Conservation (phyloP, 352 stramenopile genomes). For the Pythium chondricola region DNA sequence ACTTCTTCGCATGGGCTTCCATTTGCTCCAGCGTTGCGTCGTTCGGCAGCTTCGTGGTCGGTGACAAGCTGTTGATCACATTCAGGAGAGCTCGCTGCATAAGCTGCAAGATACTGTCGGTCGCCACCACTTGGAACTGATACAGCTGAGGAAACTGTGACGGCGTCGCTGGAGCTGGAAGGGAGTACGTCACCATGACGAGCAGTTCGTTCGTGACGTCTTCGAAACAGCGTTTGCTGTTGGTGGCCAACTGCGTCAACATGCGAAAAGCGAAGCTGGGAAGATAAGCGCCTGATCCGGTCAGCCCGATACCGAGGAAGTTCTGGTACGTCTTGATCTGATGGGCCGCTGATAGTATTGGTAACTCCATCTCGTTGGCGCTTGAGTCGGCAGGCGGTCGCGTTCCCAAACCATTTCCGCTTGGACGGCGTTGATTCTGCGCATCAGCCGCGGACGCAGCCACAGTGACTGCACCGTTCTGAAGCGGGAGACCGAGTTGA, state of each 20-base stretch:
- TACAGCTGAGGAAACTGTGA: constrained; percentile 50
- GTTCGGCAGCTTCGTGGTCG: constrained; percentile 34
- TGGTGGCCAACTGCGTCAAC: constrained; percentile 69
- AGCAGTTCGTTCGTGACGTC: constrained; percentile 71
- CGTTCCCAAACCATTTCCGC: background rate
- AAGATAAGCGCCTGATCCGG: constrained; percentile 48
- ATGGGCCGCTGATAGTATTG: constrained; percentile 38
- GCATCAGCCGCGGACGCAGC: background rate
- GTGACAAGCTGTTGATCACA: constrained; percentile 52
- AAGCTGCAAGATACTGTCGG: constrained; percentile 71
- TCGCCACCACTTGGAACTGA: constrained; percentile 74
- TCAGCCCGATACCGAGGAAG: constrained; percentile 62
- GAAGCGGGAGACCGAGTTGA: constrained; percentile 50
- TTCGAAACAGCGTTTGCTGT: constrained; percentile 68
- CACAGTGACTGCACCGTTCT: background rate
- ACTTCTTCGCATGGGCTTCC: constrained; percentile 28
- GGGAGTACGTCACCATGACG: constrained; percentile 58
- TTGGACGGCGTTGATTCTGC: background rate
- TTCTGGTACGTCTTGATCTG: constrained; percentile 81
- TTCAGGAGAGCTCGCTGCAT: constrained; percentile 70
- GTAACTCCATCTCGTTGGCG: constrained; percentile 20
- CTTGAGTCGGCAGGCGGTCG: background rate
- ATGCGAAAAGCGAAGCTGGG: constrained; percentile 76
- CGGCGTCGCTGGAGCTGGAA: constrained; percentile 27
- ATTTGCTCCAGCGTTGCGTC: constrained; percentile 39